phyloP scores from a whole-genome alignment of 2,329 filamentous ascomycete species.

The Alternaria brassicicola region DNA sequence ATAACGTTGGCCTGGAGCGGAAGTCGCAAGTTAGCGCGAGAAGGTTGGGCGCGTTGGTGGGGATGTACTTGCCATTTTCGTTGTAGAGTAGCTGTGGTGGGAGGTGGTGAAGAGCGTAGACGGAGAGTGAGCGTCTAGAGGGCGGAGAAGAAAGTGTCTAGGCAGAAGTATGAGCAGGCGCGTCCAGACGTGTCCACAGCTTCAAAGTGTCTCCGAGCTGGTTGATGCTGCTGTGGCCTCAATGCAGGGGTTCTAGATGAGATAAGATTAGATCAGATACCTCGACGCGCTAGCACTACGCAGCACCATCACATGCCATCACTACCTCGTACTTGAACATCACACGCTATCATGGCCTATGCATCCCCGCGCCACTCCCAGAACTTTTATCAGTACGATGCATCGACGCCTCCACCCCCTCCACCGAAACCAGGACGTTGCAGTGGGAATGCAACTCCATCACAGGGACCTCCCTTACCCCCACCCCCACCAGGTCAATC shows the following conservation, averaged over 20 bases:
- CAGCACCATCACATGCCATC: conserved; percentile 10
- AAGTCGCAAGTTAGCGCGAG: conserved; percentile 38
- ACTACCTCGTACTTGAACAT: neutral
- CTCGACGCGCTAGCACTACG: conserved; percentile 7
- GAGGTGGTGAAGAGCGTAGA: neutral
- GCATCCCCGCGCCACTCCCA: conserved; percentile 49
- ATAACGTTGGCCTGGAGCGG: conserved; percentile 72
- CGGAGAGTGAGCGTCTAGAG: neutral
- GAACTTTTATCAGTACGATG: conserved; percentile 49
- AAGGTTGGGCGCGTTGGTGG: conserved; percentile 26
- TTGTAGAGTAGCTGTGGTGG: conserved; percentile 12
- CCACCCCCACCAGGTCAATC: conserved; percentile 50
- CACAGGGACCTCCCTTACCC: conserved; percentile 53
- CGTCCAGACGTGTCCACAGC: conserved; percentile 27
- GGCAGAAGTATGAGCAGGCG: conserved; percentile 17
- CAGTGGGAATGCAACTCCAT: conserved; percentile 50
- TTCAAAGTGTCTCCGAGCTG: conserved; percentile 26
- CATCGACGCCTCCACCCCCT: conserved; percentile 56
- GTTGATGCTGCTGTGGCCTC: conserved; percentile 40
- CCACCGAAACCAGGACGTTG: conserved; percentile 53
- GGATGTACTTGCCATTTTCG: conserved; percentile 35
- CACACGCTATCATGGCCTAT: conserved; percentile 40
- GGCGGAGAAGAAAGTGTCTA: conserved; percentile 11
- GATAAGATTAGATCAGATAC: conserved; percentile 41
- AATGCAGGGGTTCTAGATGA: conserved; percentile 42